Percentiles rank a stretch among this genome's conserved stretches.
Evolutionary conservation across 1,284 basidiomycete genomes (phyloP).

Genomic region (Papiliotrema nemorosa): DNA sequence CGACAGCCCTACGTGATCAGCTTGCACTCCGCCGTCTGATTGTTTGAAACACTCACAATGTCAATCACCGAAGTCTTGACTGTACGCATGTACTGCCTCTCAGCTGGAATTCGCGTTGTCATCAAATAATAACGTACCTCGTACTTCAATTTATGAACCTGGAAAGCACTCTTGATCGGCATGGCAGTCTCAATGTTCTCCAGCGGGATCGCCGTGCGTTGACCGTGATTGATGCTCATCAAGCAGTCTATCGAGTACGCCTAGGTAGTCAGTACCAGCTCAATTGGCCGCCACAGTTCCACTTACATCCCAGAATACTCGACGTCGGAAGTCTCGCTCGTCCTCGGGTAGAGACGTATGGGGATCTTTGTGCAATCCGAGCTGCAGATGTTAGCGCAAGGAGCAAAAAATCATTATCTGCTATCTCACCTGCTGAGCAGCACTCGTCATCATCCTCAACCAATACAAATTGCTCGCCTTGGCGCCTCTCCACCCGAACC

Average conservation of each 20-base stretch:
- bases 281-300: not conserved
- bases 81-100: slow-evolving; percentile 26
- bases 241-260: slow-evolving; percentile 36
- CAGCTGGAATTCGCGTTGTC: not conserved
- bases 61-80: slow-evolving; percentile 34
- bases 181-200: slow-evolving; percentile 38
- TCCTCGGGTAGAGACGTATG: slow-evolving; percentile 32
- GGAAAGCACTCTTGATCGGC: slow-evolving; percentile 14
- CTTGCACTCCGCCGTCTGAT: not conserved
- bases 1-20: slow-evolving; percentile 21
- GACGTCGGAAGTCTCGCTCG: slow-evolving; percentile 38
- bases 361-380: slow-evolving; percentile 42
- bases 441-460: slow-evolving; percentile 40
- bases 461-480: slow-evolving; percentile 41
- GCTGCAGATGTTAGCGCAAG: slow-evolving; percentile 14
- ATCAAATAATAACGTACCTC: slow-evolving; percentile 14
- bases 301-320: slow-evolving; percentile 40
- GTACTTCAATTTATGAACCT: slow-evolving; percentile 26
- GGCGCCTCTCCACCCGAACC: slow-evolving; percentile 40
- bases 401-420: not conserved
- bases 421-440: slow-evolving; percentile 28
- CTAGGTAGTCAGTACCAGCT: slow-evolving; percentile 6
- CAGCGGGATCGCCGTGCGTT: slow-evolving; percentile 32
- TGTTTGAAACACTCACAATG: slow-evolving; percentile 17
- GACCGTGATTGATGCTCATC: slow-evolving; percentile 40